Conservation (phyloP, 176 grass and related monocot species). For the Eragrostis curvula region DNA sequence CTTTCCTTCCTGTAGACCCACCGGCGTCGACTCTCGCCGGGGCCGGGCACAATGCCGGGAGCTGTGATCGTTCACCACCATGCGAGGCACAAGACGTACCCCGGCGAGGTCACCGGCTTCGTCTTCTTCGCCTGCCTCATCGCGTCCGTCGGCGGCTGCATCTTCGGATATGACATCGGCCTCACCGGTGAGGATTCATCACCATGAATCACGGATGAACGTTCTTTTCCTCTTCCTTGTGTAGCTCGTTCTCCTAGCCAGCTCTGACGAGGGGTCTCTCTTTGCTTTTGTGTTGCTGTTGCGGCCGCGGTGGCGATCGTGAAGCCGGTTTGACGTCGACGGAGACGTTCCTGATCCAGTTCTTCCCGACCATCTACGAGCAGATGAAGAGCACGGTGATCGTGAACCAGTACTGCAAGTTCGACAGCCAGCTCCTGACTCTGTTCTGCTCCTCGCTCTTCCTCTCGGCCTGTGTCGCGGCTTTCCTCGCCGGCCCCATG, state of each 20-base stretch:
- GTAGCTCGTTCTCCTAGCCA: neutral
- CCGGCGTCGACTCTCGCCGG: neutral
- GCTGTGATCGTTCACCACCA: constrained; percentile 63
- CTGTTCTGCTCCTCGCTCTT: constrained; percentile 73
- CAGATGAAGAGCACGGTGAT: constrained; percentile 42
- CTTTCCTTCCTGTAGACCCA: neutral
- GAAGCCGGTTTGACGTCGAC: constrained; percentile 57
- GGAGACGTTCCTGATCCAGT: constrained; percentile 47
- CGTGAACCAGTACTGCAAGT: constrained; percentile 93
- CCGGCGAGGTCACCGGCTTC: constrained; percentile 53
- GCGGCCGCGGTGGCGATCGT: neutral
- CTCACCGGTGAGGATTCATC: constrained; percentile 25
- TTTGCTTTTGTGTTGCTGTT: neutral
- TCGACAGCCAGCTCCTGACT: constrained; percentile 78
- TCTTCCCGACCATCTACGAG: constrained; percentile 57
- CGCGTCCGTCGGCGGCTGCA: constrained; percentile 59
- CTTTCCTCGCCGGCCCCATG: constrained; percentile 45
- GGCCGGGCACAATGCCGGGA: constrained; percentile 48
- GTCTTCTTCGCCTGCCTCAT: constrained; percentile 57
- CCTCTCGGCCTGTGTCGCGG: constrained; percentile 42
- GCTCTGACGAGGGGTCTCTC: constrained; percentile 2
- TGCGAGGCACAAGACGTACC: constrained; percentile 56
- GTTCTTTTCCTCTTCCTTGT: neutral
- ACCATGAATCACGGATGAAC: neutral
- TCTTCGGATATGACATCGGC: constrained; percentile 66